Percentiles rank a stretch among this genome's conserved stretches.
Evolutionary conservation across 2,329 filamentous ascomycete species (phyloP).

Genomic region (Cladophialophora psammophila): DNA sequence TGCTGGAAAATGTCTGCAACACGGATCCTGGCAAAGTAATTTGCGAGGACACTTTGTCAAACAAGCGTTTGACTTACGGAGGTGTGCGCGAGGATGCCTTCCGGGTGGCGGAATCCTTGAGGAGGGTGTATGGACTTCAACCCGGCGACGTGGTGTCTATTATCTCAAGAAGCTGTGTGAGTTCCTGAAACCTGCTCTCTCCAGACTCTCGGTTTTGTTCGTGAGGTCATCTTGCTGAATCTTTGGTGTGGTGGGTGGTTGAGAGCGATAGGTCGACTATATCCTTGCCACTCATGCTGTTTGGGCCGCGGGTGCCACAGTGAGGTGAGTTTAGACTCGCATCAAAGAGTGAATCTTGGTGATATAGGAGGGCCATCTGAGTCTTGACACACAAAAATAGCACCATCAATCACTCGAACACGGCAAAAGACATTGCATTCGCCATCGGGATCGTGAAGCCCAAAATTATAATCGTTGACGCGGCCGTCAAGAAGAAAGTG

Average conservation of each 20-base stretch:
- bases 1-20: constrained; percentile 30
- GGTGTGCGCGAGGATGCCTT: constrained; percentile 28
- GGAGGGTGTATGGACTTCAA: constrained; percentile 15
- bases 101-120: constrained; percentile 23
- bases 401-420: constrained; percentile 33
- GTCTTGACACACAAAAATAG: constrained; percentile 11
- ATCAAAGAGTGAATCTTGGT: not conserved
- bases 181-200: not conserved
- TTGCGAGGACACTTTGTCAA: constrained; percentile 34
- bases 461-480: constrained; percentile 14
- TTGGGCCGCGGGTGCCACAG: constrained; percentile 34
- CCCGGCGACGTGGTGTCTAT: constrained; percentile 32
- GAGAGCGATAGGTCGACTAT: constrained; percentile 7
- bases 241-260: not conserved
- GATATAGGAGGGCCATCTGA: too few species aligned
- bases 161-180: constrained; percentile 18
- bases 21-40: constrained; percentile 34
- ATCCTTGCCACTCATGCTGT: constrained; percentile 16
- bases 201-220: too few species aligned
- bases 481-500: constrained; percentile 7
- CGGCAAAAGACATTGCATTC: constrained; percentile 27
- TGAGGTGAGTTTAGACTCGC: constrained; percentile 21
- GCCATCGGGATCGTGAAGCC: constrained; percentile 26
- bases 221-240: constrained; percentile 1
- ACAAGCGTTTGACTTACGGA: constrained; percentile 29